A percentile compares a stretch with the other conserved stretches of the same genome.
phyloP scores from a whole-genome alignment of 1,284 basidiomycete species.

The Kalmanozyma brasiliensis region DNA sequence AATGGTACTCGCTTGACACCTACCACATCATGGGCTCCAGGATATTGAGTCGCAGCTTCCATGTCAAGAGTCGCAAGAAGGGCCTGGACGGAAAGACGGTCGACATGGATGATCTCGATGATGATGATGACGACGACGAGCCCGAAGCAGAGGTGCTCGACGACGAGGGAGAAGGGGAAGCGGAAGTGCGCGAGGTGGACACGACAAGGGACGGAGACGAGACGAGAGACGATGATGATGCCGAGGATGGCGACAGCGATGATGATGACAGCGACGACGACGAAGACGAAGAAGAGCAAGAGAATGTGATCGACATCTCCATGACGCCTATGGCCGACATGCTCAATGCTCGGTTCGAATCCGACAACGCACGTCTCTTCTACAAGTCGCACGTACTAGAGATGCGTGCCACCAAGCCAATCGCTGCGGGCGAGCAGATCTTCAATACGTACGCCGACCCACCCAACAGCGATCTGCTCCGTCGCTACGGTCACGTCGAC shows the following conservation, averaged over 20 bases:
- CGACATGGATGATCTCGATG: constrained; percentile 61
- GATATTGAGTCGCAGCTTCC: constrained; percentile 91
- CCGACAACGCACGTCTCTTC: constrained; percentile 76
- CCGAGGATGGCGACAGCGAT: constrained; percentile 21
- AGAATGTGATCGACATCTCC: constrained; percentile 75
- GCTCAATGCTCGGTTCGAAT: constrained; percentile 68
- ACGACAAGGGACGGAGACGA: constrained; percentile 27
- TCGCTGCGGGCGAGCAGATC: constrained; percentile 86
- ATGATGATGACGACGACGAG: constrained; percentile 45
- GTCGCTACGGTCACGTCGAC: constrained; percentile 94
- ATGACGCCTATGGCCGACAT: constrained; percentile 99
- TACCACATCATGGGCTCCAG: constrained; percentile 93
- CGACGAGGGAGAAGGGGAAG: constrained; percentile 45
- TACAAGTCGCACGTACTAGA: constrained; percentile 78
- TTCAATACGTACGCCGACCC: constrained; percentile 93
- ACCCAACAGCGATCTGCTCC: constrained; percentile 91
- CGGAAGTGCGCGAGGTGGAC: constrained; percentile 21
- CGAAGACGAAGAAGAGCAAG: constrained; percentile 43
- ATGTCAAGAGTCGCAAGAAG: constrained; percentile 70
- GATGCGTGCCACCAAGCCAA: constrained; percentile 83
- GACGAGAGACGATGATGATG: background rate
- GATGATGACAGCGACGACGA: constrained; percentile 45
- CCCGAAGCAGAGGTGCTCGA: constrained; percentile 49
- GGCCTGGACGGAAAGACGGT: constrained; percentile 42
- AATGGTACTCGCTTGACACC: constrained; percentile 77